Base-by-base conservation (phyloP, 2,329 filamentous ascomycete species). In the Aureobasidium sp. region DNA sequence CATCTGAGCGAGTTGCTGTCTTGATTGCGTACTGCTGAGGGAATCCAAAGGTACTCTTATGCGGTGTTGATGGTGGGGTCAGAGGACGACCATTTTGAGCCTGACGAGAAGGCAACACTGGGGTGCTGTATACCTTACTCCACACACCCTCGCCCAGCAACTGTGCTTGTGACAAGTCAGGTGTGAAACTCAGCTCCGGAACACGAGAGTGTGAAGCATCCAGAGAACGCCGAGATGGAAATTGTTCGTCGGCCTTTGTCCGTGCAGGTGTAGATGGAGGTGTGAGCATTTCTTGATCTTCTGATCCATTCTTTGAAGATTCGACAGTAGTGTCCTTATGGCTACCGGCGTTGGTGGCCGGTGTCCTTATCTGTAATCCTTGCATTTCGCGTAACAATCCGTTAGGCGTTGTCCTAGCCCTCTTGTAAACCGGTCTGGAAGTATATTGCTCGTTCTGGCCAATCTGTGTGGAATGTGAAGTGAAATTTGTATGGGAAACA, bases 51-150 rank as follows among this genome's bases (percentile, higher is more conserved):
- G 62, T 42, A n/a, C 36, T n/a, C 47, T 66, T 69, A 27, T 69
- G 66, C 10, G 69, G 67, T 40, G 68, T 67, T 9, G 56, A 68
- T 7, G 69, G 68, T 40, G 68, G 69, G 18, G 69, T 67, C 33
- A 66, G 33, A 20, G 67, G 60, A 45, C 50, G 58, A 36, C 47
- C 50, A 6, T 10, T 15, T 6, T 50, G 50, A n/a, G 40, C 51
- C 58, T 61, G 27, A 16, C 27, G 27, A 23, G 40, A 54, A 16
- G 61, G 42, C 10, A 38, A 36, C 42, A 65, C n/a, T 42, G 74
- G 69, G 56, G 74, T 68, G n/a, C 75, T 73, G 65, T 72, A 77
- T 25, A 79, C 77, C 4, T 71, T 77, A 54, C 73, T 76, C 77
- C 77, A 79, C 23, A 77, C 70, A 15, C 77, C 77, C 53, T 71